phyloP scores from a whole-genome alignment of 2,329 filamentous ascomycete genomes.

The Neocucurbitaria cava region DNA sequence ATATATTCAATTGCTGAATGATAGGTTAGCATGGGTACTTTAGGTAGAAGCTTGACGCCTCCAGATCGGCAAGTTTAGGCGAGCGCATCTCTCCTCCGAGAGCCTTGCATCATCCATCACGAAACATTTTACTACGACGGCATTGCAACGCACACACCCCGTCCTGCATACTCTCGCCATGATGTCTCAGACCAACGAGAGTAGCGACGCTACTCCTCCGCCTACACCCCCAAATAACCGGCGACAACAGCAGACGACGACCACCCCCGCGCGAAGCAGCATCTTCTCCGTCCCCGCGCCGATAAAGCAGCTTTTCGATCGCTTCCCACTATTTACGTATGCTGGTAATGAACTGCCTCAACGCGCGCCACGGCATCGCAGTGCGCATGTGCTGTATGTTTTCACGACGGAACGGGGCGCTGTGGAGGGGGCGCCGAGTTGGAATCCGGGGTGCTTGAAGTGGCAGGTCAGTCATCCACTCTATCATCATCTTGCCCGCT shows the following conservation, averaged over 20 bases:
- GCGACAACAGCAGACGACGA: slow-evolving; percentile 20
- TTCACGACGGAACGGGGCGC: slow-evolving; percentile 75
- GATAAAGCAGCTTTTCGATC: slow-evolving; percentile 82
- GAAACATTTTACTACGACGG: slow-evolving; percentile 30
- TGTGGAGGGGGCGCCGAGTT: slow-evolving; percentile 70
- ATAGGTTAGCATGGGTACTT: background rate
- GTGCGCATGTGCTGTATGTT: slow-evolving; percentile 72
- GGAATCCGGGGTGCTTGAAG: slow-evolving; percentile 91
- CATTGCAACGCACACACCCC: too few species aligned
- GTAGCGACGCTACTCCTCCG: slow-evolving; percentile 7
- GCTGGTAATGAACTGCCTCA: slow-evolving; percentile 76
- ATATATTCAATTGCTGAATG: too few species aligned
- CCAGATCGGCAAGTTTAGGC: slow-evolving; percentile 34
- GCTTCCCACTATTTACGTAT: slow-evolving; percentile 80
- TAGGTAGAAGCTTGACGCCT: background rate
- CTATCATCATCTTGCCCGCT: background rate
- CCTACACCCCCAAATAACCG: slow-evolving; percentile 4
- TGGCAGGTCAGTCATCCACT: slow-evolving; percentile 85
- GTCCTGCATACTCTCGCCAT: slow-evolving; percentile 18
- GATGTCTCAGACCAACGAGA: slow-evolving; percentile 27
- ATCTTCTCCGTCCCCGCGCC: slow-evolving; percentile 69
- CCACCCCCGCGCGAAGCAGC: too few species aligned
- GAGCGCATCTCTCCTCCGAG: slow-evolving; percentile 31
- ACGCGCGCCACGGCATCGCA: slow-evolving; percentile 58
- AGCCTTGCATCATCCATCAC: slow-evolving; percentile 17